phyloP scores from a whole-genome alignment of 257 asterid species.

The Asclepias syriaca region DNA sequence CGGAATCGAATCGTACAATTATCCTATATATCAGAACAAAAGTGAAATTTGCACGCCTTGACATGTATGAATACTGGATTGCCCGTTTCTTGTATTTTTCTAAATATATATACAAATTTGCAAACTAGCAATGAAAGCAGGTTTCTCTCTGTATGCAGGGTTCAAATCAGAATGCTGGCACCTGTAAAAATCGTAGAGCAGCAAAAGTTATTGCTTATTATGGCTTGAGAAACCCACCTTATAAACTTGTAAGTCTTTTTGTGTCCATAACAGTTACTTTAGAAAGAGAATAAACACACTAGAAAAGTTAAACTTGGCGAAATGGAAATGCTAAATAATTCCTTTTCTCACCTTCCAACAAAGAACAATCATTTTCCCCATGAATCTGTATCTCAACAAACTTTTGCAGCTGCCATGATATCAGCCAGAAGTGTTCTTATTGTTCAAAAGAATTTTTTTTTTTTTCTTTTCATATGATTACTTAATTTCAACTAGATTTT shows the following conservation, averaged over 20 bases:
- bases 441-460: background rate
- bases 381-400: background rate
- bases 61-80: background rate
- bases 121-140: background rate
- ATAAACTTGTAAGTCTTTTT: conserved; percentile 56
- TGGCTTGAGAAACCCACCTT: conserved; percentile 78
- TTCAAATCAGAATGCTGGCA: conserved; percentile 27
- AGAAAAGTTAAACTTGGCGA: too few relatives aligned
- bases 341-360: background rate
- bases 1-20: too few relatives aligned
- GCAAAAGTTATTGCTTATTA: conserved; percentile 53
- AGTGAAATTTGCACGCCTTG: too few relatives aligned
- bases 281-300: background rate
- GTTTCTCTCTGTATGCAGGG: conserved; percentile 43
- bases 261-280: background rate
- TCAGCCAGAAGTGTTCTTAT: background rate
- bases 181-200: conserved; percentile 18
- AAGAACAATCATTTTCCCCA: background rate
- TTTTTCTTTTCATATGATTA: background rate
- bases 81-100: background rate
- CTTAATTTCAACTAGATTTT: background rate
- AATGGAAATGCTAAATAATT: background rate
- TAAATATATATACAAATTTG: background rate
- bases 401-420: background rate
- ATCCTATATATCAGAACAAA: too few relatives aligned